A percentile compares a stretch with the other conserved stretches of the same genome.
phyloP scores from a whole-genome alignment of 805 yeast species.

The Wickerhamomyces xylosicus region DNA sequence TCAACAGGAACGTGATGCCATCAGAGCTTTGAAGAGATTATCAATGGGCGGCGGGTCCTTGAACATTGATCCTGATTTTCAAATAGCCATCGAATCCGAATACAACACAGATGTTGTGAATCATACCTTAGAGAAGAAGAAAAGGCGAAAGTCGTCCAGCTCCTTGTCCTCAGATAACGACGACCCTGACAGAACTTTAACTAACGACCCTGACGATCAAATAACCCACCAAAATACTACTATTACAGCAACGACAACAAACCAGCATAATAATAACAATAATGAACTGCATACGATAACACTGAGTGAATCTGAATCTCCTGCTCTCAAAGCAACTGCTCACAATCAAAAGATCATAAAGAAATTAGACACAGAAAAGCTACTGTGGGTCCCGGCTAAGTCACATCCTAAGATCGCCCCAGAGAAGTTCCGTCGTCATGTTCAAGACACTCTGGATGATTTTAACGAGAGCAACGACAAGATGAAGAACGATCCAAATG shows the following conservation, averaged over 20 bases:
- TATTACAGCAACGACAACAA: conserved; percentile 1
- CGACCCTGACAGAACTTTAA: conserved; percentile 5
- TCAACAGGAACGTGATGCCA: conserved; percentile 64
- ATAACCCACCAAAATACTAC: conserved; percentile 1
- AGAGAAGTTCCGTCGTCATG: conserved; percentile 64
- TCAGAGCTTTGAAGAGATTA: conserved; percentile 61
- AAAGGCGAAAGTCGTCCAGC: conserved; percentile 10
- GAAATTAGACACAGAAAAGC: conserved; percentile 24
- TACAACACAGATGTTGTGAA: conserved; percentile 11
- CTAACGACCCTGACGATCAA: conserved; percentile 2
- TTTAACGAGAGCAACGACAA: conserved; percentile 11
- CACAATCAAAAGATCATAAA: conserved; percentile 6
- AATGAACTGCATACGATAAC: background rate
- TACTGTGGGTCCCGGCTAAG: conserved; percentile 93
- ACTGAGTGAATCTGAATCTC: background rate
- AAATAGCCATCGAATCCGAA: conserved; percentile 28
- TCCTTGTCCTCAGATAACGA: conserved; percentile 8
- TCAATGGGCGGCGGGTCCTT: conserved; percentile 44
- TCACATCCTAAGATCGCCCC: conserved; percentile 95
- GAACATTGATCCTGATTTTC: conserved; percentile 64
- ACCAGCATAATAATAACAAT: background rate
- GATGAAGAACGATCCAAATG: conserved; percentile 6
- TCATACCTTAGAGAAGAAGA: conserved; percentile 1
- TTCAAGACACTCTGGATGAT: conserved; percentile 32
- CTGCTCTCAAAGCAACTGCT: background rate